Evolutionary conservation across 768 basidiomycete species (phyloP).

Genomic region (Leccinum olivaceopallidum): DNA sequence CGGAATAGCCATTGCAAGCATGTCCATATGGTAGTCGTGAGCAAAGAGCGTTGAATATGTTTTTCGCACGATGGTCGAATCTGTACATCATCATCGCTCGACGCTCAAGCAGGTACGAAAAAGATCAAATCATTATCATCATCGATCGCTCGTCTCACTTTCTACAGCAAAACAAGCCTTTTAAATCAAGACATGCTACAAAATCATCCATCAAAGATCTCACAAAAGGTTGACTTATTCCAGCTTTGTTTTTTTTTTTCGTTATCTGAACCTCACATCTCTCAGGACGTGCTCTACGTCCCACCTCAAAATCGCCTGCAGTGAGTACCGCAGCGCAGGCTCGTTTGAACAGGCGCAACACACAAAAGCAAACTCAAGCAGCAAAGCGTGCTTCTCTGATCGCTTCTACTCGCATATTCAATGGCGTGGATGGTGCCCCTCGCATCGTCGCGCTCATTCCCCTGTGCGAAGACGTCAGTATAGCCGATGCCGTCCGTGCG

Average conservation of each 20-base stretch:
- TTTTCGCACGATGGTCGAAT: constrained; percentile 22
- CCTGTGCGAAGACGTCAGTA: constrained; percentile 64
- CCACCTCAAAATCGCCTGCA: constrained; percentile 51
- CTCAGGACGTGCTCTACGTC: constrained; percentile 57
- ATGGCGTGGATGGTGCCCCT: constrained; percentile 74
- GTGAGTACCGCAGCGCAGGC: constrained; percentile 62
- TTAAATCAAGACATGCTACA: constrained; percentile 89
- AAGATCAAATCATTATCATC: neutral
- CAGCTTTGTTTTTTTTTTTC: neutral
- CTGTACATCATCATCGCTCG: constrained; percentile 65
- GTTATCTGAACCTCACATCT: neutral
- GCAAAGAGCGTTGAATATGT: too few relatives aligned
- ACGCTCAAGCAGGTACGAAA: constrained; percentile 78
- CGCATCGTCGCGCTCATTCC: constrained; percentile 89
- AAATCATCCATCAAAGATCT: constrained; percentile 83
- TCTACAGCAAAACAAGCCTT: constrained; percentile 80
- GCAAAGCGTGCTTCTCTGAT: constrained; percentile 69
- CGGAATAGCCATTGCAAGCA: too few relatives aligned
- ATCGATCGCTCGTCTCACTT: neutral
- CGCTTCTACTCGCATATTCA: constrained; percentile 76
- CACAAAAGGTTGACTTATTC: constrained; percentile 64
- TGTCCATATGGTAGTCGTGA: too few relatives aligned
- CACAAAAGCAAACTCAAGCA: constrained; percentile 79
- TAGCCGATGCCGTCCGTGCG: constrained; percentile 50
- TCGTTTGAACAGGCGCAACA: constrained; percentile 77